Evolutionary conservation across 148 eudicot species (phyloP), one percentile per base, ranked within the genome.

Genomic region (Dianthus caryophyllus): DNA sequence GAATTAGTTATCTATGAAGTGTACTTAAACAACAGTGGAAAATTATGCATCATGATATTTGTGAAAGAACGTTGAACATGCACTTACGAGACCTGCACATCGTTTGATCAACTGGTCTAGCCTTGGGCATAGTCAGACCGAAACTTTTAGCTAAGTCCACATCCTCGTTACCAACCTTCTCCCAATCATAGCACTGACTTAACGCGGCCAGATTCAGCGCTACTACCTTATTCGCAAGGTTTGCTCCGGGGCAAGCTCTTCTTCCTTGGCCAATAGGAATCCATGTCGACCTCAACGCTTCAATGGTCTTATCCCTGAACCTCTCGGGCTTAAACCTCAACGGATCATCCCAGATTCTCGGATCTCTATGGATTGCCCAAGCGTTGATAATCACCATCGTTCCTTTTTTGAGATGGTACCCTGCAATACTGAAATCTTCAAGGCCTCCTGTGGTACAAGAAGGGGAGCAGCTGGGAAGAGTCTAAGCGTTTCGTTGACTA

Each of bases 101-200:
- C 1, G 63, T 73, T 62, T n/a, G n/a, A n/a, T 68, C 64, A 20
- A 74, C 49, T 38, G 77, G 73, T 39, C 17, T 68, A 17, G 66
- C 64, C 68, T 74, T 74, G 31, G 77, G 77, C 73, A 74, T 74
- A 25, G 68, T 61, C 52, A 61, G 68, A 26, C 77, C 77, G 61
- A 54, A 22, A 20, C 77, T 73, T 46, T 74, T 68, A 54, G 14
- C 54, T 33, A 74, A 74, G 36, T 74, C 77, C 64, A 74, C 77
- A 29, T 61, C 16, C 20, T 68, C 36, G 25, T 38, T 38, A 53
- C 55, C 22, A 62, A 67, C 49, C 61, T 55, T 67, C 7, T 74
- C 38, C 77, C 72, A 74, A 26, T 74, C 72, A 61, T 67, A 74
- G 63, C 77, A 74, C 33, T 67, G 77, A 18, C 67, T 61, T 59